Evolutionary conservation across 495 filamentous ascomycete genomes (phyloP).

Genomic region (Aspergillus homomorphus): DNA sequence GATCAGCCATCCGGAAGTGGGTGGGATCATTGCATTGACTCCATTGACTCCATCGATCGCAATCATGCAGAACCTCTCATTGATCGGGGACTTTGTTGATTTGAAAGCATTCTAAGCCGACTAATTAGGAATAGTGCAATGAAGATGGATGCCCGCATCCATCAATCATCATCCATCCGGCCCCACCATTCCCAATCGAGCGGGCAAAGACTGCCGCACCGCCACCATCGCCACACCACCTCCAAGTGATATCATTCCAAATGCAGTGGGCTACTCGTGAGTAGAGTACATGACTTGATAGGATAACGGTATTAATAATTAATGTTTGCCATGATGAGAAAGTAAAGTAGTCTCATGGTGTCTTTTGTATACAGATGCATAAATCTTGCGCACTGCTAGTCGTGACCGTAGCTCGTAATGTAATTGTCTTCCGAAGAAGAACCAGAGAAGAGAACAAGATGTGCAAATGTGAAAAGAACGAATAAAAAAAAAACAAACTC

Average conservation of each 20-base stretch:
- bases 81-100: no score
- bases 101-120: no score
- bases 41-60: no score
- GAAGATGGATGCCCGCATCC: no score
- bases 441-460: neutral
- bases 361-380: slow-evolving; percentile 7
- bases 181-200: neutral
- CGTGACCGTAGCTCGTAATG: slow-evolving; percentile 1
- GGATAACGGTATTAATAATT: slow-evolving; percentile 1
- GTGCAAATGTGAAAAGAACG: slow-evolving; percentile 4
- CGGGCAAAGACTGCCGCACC: neutral
- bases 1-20: no score
- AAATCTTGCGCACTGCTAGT: slow-evolving; percentile 6
- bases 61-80: no score
- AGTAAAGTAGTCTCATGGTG: neutral
- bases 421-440: slow-evolving; percentile 4
- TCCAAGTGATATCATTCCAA: neutral
- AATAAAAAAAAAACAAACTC: neutral
- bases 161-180: no score
- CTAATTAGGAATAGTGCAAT: no score
- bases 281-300: no score
- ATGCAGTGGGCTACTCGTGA: neutral
- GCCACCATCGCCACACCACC: no score
- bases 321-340: neutral
- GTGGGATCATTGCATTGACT: no score